phyloP scores from a whole-genome alignment of 805 yeast genomes.

The Kazachstania africana region DNA sequence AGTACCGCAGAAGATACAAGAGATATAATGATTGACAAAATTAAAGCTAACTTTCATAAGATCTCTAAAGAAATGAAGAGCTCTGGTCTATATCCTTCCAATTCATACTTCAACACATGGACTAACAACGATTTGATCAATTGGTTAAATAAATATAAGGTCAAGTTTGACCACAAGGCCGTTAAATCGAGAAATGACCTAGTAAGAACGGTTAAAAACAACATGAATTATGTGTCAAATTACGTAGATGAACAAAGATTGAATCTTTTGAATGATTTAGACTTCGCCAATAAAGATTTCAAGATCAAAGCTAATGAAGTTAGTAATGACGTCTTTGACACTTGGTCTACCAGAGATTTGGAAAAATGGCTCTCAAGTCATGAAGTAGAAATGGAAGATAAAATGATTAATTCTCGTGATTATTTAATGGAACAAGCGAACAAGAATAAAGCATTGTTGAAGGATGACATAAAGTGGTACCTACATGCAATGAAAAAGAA shows the following conservation, averaged over 20 bases:
- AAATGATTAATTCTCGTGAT: slow-evolving; percentile 26
- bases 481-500: slow-evolving; percentile 17
- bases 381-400: slow-evolving; percentile 29
- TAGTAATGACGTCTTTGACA: slow-evolving; percentile 35
- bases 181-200: slow-evolving; percentile 35
- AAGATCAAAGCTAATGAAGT: slow-evolving; percentile 31
- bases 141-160: slow-evolving; percentile 39
- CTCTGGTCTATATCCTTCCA: slow-evolving; percentile 38
- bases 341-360: slow-evolving; percentile 45
- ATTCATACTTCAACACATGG: slow-evolving; percentile 36
- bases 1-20: slow-evolving; percentile 30
- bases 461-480: slow-evolving; percentile 32
- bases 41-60: slow-evolving; percentile 33
- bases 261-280: slow-evolving; percentile 30
- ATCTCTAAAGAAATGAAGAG: slow-evolving; percentile 28
- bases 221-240: slow-evolving; percentile 33
- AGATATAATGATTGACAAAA: slow-evolving; percentile 34
- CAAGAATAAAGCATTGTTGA: slow-evolving; percentile 26
- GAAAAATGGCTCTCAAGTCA: slow-evolving; percentile 42
- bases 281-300: slow-evolving; percentile 21
- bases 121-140: slow-evolving; percentile 30
- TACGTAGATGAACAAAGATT: slow-evolving; percentile 30
- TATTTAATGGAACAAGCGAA: slow-evolving; percentile 28
- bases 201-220: slow-evolving; percentile 28
- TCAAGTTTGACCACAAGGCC: slow-evolving; percentile 24